Evolutionary conservation across 2,329 filamentous ascomycete species (phyloP).

Genomic region (Hawksworthiomyces lignivorus): DNA sequence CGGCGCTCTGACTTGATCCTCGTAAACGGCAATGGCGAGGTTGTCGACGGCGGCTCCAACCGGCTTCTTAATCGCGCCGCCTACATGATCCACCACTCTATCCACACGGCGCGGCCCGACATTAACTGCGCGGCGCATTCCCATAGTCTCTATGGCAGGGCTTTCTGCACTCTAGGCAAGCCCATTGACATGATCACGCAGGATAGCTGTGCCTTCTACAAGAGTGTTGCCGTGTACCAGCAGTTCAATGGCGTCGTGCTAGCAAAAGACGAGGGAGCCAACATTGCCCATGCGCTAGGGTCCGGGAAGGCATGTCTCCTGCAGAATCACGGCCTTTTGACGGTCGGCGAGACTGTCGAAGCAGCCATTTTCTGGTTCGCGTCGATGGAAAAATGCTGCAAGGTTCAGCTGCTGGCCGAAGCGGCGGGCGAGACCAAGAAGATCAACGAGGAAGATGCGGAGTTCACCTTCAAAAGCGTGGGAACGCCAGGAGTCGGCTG

Average conservation of each 20-base stretch:
- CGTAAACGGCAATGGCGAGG: slow-evolving; percentile 51
- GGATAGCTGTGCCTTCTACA: slow-evolving; percentile 49
- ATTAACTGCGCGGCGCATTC: slow-evolving; percentile 41
- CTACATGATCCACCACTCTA: slow-evolving; percentile 43
- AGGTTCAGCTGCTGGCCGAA: slow-evolving; percentile 50
- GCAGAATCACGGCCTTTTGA: slow-evolving; percentile 53
- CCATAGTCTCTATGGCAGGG: slow-evolving; percentile 37
- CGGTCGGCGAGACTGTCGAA: slow-evolving; percentile 52
- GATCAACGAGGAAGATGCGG: slow-evolving; percentile 60
- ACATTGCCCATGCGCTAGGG: slow-evolving; percentile 47
- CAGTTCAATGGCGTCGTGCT: slow-evolving; percentile 54
- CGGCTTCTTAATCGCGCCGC: slow-evolving; percentile 22
- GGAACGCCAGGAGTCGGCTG: slow-evolving; percentile 56
- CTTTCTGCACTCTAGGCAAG: slow-evolving; percentile 51
- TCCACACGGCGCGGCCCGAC: slow-evolving; percentile 40
- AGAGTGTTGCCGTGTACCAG: slow-evolving; percentile 28
- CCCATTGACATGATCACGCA: slow-evolving; percentile 54
- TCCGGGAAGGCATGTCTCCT: slow-evolving; percentile 43
- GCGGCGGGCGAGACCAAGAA: slow-evolving; percentile 56
- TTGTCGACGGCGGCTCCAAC: slow-evolving; percentile 53
- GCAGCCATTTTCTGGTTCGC: slow-evolving; percentile 55
- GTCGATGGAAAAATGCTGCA: slow-evolving; percentile 50
- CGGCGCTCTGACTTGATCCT: slow-evolving; percentile 47
- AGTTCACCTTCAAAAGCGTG: slow-evolving; percentile 58
- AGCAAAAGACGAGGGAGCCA: slow-evolving; percentile 44